These are phyloP conservation scores for Hemerocallis citrina DNA, from an alignment of 106 monocot genomes.

Conservation along the genomic window DNA sequence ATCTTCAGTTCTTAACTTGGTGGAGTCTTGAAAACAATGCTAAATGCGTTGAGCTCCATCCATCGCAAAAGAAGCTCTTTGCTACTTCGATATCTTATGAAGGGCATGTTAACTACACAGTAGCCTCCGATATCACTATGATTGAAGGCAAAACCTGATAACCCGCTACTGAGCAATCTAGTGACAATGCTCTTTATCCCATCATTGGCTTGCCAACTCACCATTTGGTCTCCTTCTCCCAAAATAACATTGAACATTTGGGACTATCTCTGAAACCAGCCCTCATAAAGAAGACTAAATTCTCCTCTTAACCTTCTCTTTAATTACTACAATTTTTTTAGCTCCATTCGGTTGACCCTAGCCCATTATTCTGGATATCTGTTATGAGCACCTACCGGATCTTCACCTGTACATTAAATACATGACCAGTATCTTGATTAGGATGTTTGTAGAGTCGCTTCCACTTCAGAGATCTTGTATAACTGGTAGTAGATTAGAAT, in stretches of 20 bases:
- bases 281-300: conserved; percentile 76
- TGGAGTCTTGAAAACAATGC: no score
- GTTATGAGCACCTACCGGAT: conserved; percentile 67
- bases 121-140: conserved; percentile 89
- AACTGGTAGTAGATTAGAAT: no score
- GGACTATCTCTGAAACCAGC: conserved; percentile 71
- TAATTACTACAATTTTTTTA: conserved; percentile 55
- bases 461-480: no score
- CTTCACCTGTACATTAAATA: conserved; percentile 37
- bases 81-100: conserved; percentile 48
- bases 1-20: no score
- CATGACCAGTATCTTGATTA: no score
- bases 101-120: conserved; percentile 49
- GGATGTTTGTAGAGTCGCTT: no score
- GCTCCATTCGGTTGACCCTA: conserved; percentile 66
- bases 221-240: conserved; percentile 97
- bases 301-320: conserved; percentile 38
- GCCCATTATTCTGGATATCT: conserved; percentile 85
- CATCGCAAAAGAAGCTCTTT: conserved; percentile 79
- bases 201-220: conserved; percentile 81
- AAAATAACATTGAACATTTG: conserved; percentile 73
- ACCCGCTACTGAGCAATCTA: conserved; percentile 64
- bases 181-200: conserved; percentile 81
- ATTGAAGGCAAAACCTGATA: conserved; percentile 74
- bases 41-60: conserved; percentile 88